phyloP scores from a whole-genome alignment of 805 yeast species.

The Ogataea zsoltii region DNA sequence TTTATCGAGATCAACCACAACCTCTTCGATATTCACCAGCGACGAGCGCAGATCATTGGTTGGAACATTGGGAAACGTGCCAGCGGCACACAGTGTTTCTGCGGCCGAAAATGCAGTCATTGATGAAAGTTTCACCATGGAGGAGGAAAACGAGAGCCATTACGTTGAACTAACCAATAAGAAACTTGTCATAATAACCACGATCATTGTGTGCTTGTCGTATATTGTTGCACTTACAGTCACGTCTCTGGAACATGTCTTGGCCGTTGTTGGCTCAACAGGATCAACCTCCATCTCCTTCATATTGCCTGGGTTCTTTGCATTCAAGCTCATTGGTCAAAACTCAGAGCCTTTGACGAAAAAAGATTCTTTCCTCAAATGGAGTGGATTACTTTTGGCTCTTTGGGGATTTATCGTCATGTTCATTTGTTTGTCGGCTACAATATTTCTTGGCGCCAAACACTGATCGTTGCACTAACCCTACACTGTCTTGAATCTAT shows the following conservation, averaged over 20 bases:
- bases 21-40: constrained; percentile 13
- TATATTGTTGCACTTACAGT: constrained; percentile 67
- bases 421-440: constrained; percentile 56
- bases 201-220: constrained; percentile 48
- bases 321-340: constrained; percentile 67
- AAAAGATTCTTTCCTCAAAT: constrained; percentile 39
- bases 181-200: constrained; percentile 42
- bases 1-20: constrained; percentile 21
- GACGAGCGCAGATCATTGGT: constrained; percentile 20
- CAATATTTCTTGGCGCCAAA: constrained; percentile 35
- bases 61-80: background rate
- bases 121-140: constrained; percentile 19
- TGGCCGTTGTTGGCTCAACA: constrained; percentile 89
- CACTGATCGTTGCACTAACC: constrained; percentile 20
- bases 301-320: constrained; percentile 86
- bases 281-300: constrained; percentile 92
- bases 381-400: constrained; percentile 54
- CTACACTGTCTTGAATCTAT: background rate
- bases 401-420: constrained; percentile 73
- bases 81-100: constrained; percentile 6
- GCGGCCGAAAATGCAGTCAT: constrained; percentile 11
- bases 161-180: constrained; percentile 25
- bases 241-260: constrained; percentile 72
- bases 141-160: constrained; percentile 22
- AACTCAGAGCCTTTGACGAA: constrained; percentile 25